These are phyloP conservation scores for Trametes hirsuta DNA, from an alignment of 1,284 basidiomycete genomes.

Conservation along the genomic window DNA sequence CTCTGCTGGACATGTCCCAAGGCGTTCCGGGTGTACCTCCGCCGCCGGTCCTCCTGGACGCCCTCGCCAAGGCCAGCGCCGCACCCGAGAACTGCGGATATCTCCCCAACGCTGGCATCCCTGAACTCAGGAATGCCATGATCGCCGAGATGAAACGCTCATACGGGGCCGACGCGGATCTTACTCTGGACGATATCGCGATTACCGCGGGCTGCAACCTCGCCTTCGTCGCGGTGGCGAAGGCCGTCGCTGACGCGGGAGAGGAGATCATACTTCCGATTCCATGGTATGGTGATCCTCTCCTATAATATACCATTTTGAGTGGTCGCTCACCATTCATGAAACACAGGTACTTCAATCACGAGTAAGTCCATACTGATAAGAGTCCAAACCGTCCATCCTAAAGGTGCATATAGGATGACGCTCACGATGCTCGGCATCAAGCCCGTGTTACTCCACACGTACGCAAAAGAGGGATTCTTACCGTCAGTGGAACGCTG, in stretches of 20 bases:
- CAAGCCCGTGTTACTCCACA: slow-evolving; percentile 63
- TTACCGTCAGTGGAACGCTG: slow-evolving; percentile 57
- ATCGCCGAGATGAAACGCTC: slow-evolving; percentile 65
- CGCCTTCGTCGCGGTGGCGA: slow-evolving; percentile 68
- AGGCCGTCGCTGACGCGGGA: slow-evolving; percentile 70
- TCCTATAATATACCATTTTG: background rate
- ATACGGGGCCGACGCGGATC: slow-evolving; percentile 57
- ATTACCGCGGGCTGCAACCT: slow-evolving; percentile 73
- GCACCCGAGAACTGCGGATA: slow-evolving; percentile 62
- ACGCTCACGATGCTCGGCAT: slow-evolving; percentile 70
- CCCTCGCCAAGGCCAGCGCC: slow-evolving; percentile 50
- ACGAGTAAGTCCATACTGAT: slow-evolving; percentile 48
- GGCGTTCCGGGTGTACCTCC: slow-evolving; percentile 76
- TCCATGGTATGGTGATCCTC: slow-evolving; percentile 58
- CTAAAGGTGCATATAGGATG: slow-evolving; percentile 58
- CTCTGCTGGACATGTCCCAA: slow-evolving; percentile 79
- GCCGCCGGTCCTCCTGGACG: slow-evolving; percentile 52
- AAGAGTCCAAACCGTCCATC: background rate
- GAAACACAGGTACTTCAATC: slow-evolving; percentile 72
- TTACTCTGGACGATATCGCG: slow-evolving; percentile 59
- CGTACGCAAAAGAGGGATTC: slow-evolving; percentile 59
- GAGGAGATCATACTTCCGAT: slow-evolving; percentile 81
- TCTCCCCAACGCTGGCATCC: slow-evolving; percentile 69
- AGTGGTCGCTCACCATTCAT: background rate
- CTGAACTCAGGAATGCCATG: slow-evolving; percentile 56